Evolutionary conservation across 1,284 basidiomycete genomes (phyloP).

Genomic region (Ustilago curta): DNA sequence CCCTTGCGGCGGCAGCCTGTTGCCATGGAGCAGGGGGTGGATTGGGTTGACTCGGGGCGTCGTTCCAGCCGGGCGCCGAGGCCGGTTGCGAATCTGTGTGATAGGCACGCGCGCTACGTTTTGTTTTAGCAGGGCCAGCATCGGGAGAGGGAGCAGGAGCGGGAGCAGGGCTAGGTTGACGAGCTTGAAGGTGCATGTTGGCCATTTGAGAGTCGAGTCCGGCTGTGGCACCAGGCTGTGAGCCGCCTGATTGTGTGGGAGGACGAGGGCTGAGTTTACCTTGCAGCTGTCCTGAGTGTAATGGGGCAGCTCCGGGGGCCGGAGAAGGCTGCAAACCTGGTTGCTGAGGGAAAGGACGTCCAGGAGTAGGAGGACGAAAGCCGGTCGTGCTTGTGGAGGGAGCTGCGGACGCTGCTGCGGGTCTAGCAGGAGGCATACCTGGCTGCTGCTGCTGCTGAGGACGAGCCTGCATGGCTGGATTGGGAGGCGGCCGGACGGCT

Average conservation of each 20-base stretch:
- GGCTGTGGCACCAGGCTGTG: conserved; percentile 19
- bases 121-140: conserved; percentile 58
- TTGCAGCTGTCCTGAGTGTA: conserved; percentile 24
- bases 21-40: conserved; percentile 64
- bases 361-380: conserved; percentile 23
- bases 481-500: conserved; percentile 19
- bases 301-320: conserved; percentile 3
- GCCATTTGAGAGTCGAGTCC: conserved; percentile 50
- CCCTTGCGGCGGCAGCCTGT: conserved; percentile 60
- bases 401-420: conserved; percentile 10
- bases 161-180: conserved; percentile 33
- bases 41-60: conserved; percentile 57
- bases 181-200: conserved; percentile 40
- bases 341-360: conserved; percentile 36
- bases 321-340: conserved; percentile 10
- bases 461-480: conserved; percentile 28
- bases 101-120: conserved; percentile 68
- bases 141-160: conserved; percentile 21
- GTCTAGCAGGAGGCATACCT: conserved; percentile 28
- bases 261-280: conserved; percentile 45
- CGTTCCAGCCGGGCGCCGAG: conserved; percentile 59
- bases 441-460: conserved; percentile 34
- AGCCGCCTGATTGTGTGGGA: conserved; percentile 20
- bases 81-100: conserved; percentile 61
- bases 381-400: conserved; percentile 25